A percentile compares a stretch with the other conserved stretches of the same genome.
Conservation (phyloP, 805 yeast species). For the Starmera quercuum region DNA sequence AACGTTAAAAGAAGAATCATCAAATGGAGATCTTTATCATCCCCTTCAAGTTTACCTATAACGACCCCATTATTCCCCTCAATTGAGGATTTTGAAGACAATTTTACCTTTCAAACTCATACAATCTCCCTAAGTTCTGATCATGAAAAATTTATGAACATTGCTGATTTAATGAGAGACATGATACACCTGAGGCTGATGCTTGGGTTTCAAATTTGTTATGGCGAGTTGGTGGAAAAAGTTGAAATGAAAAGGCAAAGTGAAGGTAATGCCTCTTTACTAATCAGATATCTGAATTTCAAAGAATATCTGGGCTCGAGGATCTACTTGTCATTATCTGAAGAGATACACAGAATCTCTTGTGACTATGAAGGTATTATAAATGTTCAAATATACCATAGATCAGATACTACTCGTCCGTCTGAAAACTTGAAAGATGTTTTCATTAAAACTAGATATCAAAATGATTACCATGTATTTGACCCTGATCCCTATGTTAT, state of each 20-base stretch:
- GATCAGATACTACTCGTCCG: conserved; percentile 26
- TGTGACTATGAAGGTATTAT: conserved; percentile 67
- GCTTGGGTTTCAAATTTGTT: conserved; percentile 86
- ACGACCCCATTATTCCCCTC: conserved; percentile 76
- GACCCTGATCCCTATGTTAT: conserved; percentile 47
- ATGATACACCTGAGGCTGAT: conserved; percentile 80
- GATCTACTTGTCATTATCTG: conserved; percentile 68
- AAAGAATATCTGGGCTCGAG: conserved; percentile 46
- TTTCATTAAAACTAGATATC: conserved; percentile 71
- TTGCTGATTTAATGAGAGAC: conserved; percentile 66
- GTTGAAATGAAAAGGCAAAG: conserved; percentile 57
- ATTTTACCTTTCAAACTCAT: conserved; percentile 79
- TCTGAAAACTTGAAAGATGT: conserved; percentile 37
- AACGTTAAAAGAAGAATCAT: conserved; percentile 58
- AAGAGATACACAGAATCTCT: conserved; percentile 78
- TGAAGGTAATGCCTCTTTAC: conserved; percentile 43
- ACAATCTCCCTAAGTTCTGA: conserved; percentile 59
- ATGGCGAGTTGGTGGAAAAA: conserved; percentile 56
- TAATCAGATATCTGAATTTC: conserved; percentile 50
- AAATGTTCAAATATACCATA: conserved; percentile 67
- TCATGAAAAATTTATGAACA: conserved; percentile 42
- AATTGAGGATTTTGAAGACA: conserved; percentile 54
- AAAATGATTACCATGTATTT: conserved; percentile 53
- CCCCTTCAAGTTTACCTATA: conserved; percentile 90
- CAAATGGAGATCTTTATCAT: conserved; percentile 88